These are phyloP conservation scores for Aegilops sharonensis DNA, from an alignment of 176 grass and related monocot species.

Conservation along the genomic window DNA sequence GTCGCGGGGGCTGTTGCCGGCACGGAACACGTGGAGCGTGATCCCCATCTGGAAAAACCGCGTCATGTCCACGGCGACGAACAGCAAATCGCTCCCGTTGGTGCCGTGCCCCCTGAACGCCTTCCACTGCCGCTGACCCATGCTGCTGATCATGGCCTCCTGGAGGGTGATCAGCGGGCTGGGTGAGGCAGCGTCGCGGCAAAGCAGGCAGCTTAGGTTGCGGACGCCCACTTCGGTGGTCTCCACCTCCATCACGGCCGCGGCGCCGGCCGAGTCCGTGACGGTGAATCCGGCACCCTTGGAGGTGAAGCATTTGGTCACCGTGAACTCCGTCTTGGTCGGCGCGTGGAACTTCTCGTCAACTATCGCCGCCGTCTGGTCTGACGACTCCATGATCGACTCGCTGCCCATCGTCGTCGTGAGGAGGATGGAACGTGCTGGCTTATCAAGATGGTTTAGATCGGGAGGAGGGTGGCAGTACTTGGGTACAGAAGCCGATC, in stretches of 20 bases:
- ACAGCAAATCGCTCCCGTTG: conserved; percentile 25
- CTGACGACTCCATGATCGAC: not conserved
- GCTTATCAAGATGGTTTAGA: no score
- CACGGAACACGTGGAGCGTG: conserved; percentile 42
- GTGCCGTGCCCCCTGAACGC: conserved; percentile 18
- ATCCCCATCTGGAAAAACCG: conserved; percentile 24
- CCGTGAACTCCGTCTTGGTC: not conserved
- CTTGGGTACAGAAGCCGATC: no score
- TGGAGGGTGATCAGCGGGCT: conserved; percentile 38
- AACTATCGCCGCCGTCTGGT: not conserved
- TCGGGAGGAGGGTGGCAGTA: no score
- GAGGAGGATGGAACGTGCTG: not conserved
- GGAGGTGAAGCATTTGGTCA: no score
- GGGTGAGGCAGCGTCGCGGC: conserved; percentile 30
- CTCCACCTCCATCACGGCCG: conserved; percentile 46
- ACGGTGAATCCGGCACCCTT: conserved; percentile 30
- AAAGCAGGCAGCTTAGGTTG: conserved; percentile 10
- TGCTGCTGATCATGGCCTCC: not conserved
- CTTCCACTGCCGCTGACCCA: conserved; percentile 2
- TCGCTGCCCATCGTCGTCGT: not conserved
- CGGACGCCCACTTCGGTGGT: conserved; percentile 27
- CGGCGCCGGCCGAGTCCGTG: conserved; percentile 26
- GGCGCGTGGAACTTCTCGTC: not conserved
- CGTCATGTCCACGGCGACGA: conserved; percentile 29
- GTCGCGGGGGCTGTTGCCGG: not conserved